Percentiles rank a stretch among this genome's conserved stretches.
phyloP scores from a whole-genome alignment of 2,329 filamentous ascomycete species.

The Colletotrichum neosansevieriae region DNA sequence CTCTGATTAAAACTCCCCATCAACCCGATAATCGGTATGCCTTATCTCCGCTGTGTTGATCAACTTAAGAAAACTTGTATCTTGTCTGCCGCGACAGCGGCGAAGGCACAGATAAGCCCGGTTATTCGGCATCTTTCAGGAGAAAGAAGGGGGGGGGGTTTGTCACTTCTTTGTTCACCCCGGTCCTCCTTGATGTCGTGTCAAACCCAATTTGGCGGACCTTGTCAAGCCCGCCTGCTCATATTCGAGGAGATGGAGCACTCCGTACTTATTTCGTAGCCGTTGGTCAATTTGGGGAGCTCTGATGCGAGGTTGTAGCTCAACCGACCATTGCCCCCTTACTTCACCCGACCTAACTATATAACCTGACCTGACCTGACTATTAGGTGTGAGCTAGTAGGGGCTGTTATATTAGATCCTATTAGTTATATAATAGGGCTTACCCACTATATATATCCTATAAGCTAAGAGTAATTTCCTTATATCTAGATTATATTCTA shows the following conservation, averaged over 20 bases:
- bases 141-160: not conserved
- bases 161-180: not conserved
- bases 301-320: not conserved
- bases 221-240: not conserved
- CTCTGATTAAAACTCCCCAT: not conserved
- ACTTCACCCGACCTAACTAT: too few relatives aligned
- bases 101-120: not conserved
- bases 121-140: not conserved
- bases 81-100: too few relatives aligned
- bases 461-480: too few relatives aligned
- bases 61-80: not conserved
- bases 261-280: not conserved
- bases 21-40: not conserved
- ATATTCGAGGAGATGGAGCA: not conserved
- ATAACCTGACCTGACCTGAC: too few relatives aligned
- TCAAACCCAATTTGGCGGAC: conserved; percentile 19
- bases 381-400: too few relatives aligned
- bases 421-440: too few relatives aligned
- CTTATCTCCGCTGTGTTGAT: not conserved
- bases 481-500: too few relatives aligned
- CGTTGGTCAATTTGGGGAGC: not conserved
- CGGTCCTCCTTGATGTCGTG: not conserved
- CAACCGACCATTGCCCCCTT: too few relatives aligned
- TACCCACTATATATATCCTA: too few relatives aligned
- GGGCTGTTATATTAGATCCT: too few relatives aligned